Percentiles rank a stretch among this genome's conserved stretches.
These are phyloP conservation scores for Tuber brumale DNA, from an alignment of 495 filamentous ascomycete genomes.

Conservation along the genomic window DNA sequence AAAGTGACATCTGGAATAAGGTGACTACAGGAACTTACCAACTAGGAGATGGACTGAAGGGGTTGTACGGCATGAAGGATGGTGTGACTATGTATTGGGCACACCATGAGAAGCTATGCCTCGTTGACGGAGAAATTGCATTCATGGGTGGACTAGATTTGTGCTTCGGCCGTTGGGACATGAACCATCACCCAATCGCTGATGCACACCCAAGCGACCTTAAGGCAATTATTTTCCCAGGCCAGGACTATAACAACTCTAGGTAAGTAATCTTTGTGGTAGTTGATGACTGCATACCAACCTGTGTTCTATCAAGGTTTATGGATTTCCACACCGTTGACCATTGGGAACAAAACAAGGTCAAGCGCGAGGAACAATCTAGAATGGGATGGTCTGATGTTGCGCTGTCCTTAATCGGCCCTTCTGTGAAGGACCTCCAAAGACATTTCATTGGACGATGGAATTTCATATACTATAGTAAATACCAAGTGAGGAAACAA, in stretches of 20 bases:
- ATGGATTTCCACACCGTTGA: slow-evolving; percentile 81
- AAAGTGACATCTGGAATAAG: slow-evolving; percentile 44
- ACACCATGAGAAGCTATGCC: slow-evolving; percentile 87
- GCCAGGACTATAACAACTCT: slow-evolving; percentile 94
- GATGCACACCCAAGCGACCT: slow-evolving; percentile 78
- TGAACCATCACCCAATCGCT: slow-evolving; percentile 68
- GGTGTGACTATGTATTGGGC: slow-evolving; percentile 89
- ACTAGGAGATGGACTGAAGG: slow-evolving; percentile 42
- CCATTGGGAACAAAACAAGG: slow-evolving; percentile 79
- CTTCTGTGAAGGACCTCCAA: slow-evolving; percentile 67
- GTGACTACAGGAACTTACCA: slow-evolving; percentile 47
- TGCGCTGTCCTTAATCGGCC: slow-evolving; percentile 71
- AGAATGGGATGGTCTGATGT: slow-evolving; percentile 96
- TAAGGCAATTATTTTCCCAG: slow-evolving; percentile 69
- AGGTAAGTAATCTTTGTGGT: slow-evolving; percentile 16
- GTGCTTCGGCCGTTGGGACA: slow-evolving; percentile 60
- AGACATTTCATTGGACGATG: slow-evolving; percentile 80
- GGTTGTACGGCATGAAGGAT: slow-evolving; percentile 70
- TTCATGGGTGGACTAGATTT: slow-evolving; percentile 86
- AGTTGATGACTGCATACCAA: background rate
- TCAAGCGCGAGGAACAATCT: slow-evolving; percentile 69
- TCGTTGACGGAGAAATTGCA: slow-evolving; percentile 64
- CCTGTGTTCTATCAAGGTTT: slow-evolving; percentile 46
- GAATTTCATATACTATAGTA: slow-evolving; percentile 85
- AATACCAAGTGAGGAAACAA: slow-evolving; percentile 64